phyloP scores from a whole-genome alignment of 148 eudicot genomes.

The Silene conica region DNA sequence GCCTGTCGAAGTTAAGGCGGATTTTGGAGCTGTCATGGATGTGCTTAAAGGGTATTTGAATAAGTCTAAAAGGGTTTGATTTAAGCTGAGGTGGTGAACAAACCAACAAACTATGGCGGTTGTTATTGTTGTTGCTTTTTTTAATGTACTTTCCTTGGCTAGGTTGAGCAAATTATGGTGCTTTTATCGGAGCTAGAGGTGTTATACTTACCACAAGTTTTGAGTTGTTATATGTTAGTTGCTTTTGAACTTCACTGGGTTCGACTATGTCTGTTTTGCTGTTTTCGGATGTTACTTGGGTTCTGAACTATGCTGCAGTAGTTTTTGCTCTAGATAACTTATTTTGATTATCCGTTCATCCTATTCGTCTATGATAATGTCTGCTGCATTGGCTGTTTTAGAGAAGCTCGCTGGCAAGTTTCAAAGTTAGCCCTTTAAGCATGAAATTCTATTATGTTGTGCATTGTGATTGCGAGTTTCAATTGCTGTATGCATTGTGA shows the following conservation, averaged over 20 bases:
- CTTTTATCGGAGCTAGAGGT: not conserved
- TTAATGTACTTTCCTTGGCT: not conserved
- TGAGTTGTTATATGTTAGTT: not conserved
- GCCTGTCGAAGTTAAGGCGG: constrained; percentile 75
- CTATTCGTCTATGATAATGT: not conserved
- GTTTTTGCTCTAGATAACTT: constrained; percentile 1
- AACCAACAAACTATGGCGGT: not conserved
- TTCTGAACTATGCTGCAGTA: not conserved
- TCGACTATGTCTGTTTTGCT: not conserved
- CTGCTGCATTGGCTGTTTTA: not conserved
- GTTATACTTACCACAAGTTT: constrained; percentile 7
- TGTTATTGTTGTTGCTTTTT: not conserved
- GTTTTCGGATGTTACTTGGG: not conserved
- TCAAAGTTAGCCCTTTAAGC: not conserved
- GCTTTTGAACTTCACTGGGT: not conserved
- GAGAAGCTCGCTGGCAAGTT: not conserved
- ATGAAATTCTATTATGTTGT: not conserved
- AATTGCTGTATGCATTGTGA: not conserved
- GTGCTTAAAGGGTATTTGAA: constrained; percentile 64
- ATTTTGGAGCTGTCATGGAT: constrained; percentile 95
- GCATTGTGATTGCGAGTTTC: not conserved
- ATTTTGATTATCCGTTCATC: not conserved
- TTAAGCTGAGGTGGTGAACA: constrained; percentile 23
- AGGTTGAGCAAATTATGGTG: constrained; percentile 3
- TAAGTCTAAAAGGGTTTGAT: constrained; percentile 24